phyloP scores from a whole-genome alignment of 1,139 yeast species.

The Blastobotrys buckinghamii region DNA sequence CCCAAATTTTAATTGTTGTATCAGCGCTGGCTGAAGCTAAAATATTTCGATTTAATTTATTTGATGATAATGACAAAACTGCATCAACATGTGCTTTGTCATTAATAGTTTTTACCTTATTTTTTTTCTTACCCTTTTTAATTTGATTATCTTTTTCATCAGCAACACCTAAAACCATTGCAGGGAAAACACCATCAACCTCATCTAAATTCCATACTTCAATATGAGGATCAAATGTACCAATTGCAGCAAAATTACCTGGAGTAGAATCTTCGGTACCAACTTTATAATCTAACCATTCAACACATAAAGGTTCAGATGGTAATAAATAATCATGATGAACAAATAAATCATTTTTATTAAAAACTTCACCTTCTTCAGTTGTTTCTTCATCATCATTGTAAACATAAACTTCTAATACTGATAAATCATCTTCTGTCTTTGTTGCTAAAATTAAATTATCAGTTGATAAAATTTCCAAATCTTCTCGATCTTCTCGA shows the following conservation, averaged over 20 bases:
- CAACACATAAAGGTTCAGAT: constrained; percentile 93
- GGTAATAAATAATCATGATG: constrained; percentile 98
- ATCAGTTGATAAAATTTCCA: constrained; percentile 85
- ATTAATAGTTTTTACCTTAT: constrained; percentile 46
- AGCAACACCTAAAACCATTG: constrained; percentile 71
- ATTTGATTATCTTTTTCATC: constrained; percentile 32
- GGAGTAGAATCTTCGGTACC: constrained; percentile 40
- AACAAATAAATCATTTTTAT: constrained; percentile 65
- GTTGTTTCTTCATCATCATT: constrained; percentile 62
- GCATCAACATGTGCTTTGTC: constrained; percentile 91
- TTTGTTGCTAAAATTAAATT: constrained; percentile 85
- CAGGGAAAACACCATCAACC: constrained; percentile 92
- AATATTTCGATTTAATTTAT: constrained; percentile 73
- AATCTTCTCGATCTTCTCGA: constrained; percentile 72
- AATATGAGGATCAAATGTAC: constrained; percentile 95
- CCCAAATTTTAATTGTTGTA: constrained; percentile 93
- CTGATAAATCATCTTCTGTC: constrained; percentile 93
- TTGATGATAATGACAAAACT: constrained; percentile 79
- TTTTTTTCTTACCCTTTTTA: constrained; percentile 47
- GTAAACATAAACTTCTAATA: constrained; percentile 86
- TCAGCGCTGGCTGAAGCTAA: constrained; percentile 96
- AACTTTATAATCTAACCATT: constrained; percentile 74
- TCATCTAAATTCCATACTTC: constrained; percentile 95
- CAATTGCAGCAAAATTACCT: constrained; percentile 93
- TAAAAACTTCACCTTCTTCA: constrained; percentile 55